Evolutionary conservation across 352 stramenopile species (phyloP).

Genomic region (Globisporangium heterothallicum): DNA sequence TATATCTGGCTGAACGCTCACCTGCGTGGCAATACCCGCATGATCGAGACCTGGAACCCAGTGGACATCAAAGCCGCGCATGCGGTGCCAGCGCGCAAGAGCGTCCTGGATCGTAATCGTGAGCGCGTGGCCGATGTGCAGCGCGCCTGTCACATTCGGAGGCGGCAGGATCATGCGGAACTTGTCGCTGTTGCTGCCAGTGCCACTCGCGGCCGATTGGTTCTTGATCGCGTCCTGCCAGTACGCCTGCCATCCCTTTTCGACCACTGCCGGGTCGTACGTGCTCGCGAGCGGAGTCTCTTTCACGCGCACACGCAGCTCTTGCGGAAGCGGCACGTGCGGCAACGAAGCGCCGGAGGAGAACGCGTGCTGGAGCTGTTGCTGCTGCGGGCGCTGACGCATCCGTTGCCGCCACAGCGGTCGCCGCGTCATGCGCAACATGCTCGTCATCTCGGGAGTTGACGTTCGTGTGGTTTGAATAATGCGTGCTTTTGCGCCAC

Average conservation of each 20-base stretch:
- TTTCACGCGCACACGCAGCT: conserved; percentile 51
- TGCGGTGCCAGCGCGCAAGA: conserved; percentile 96
- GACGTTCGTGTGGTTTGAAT: too few relatives aligned
- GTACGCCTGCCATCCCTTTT: conserved; percentile 65
- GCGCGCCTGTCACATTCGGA: conserved; percentile 91
- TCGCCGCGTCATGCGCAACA: conserved; percentile 10
- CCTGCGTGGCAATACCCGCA: conserved; percentile 98
- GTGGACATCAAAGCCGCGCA: conserved; percentile 95
- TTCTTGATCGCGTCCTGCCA: conserved; percentile 50
- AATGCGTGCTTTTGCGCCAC: conserved; percentile 1
- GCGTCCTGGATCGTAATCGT: conserved; percentile 98
- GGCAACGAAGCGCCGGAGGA: conserved; percentile 4
- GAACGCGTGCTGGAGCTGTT: conserved; percentile 6
- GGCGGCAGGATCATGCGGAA: conserved; percentile 92
- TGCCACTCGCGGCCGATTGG: conserved; percentile 10
- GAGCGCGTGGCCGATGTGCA: conserved; percentile 99
- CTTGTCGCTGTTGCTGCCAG: conserved; percentile 10
- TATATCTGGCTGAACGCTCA: not conserved
- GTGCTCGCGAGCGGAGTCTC: conserved; percentile 39
- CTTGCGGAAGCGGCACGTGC: conserved; percentile 26
- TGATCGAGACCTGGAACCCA: conserved; percentile 98
- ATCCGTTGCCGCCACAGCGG: conserved; percentile 4
- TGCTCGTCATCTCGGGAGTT: conserved; percentile 12
- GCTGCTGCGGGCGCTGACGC: not conserved
- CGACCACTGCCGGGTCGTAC: conserved; percentile 62